phyloP scores from a whole-genome alignment of 2,329 filamentous ascomycete species.

The Exophiala mesophila region DNA sequence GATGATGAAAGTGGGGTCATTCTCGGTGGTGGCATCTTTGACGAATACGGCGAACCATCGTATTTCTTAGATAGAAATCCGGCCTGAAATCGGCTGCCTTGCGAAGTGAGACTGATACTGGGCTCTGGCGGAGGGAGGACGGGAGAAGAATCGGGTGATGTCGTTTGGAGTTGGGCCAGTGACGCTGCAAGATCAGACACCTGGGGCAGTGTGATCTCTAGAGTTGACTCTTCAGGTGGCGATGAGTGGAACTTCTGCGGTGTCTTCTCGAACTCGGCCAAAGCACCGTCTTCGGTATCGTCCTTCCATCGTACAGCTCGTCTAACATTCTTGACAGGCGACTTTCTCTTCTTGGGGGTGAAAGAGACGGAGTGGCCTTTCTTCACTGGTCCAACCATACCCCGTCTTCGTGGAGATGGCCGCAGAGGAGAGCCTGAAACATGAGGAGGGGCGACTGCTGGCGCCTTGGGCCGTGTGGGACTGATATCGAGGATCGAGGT shows the following conservation, averaged over 20 bases:
- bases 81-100: constrained; percentile 76
- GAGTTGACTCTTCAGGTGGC: constrained; percentile 47
- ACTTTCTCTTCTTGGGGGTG: constrained; percentile 74
- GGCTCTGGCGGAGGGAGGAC: constrained; percentile 51
- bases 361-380: constrained; percentile 66
- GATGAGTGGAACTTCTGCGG: constrained; percentile 57
- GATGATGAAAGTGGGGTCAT: constrained; percentile 50
- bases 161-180: constrained; percentile 31
- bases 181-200: constrained; percentile 50
- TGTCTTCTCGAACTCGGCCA: constrained; percentile 89
- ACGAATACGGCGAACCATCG: constrained; percentile 52
- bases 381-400: constrained; percentile 52
- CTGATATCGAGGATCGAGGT: constrained; percentile 40
- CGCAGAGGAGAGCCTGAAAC: constrained; percentile 60
- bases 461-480: constrained; percentile 44
- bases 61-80: constrained; percentile 75
- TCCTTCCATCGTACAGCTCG: constrained; percentile 87
- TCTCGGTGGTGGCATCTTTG: constrained; percentile 46
- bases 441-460: constrained; percentile 29
- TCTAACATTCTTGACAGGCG: constrained; percentile 54
- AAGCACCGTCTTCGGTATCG: constrained; percentile 76
- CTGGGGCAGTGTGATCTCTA: constrained; percentile 44
- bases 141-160: constrained; percentile 50
- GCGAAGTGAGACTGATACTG: constrained; percentile 58
- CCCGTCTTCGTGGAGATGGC: constrained; percentile 75